Conservation (phyloP, 352 stramenopile genomes). For the Thalassiosira mediterranea region DNA sequence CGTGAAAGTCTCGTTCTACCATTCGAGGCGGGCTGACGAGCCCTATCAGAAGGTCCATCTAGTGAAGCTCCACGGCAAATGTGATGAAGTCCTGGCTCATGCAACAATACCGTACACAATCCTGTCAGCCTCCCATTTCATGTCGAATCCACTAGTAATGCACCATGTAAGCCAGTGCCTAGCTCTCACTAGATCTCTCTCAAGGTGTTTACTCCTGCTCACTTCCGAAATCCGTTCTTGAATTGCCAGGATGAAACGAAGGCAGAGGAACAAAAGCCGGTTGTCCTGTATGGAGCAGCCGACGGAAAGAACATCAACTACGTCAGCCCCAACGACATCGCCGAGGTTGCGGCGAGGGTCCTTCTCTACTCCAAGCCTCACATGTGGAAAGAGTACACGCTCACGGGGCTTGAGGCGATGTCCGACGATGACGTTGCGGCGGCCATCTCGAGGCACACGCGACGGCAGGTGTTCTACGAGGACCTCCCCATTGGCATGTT, state of each 20-base stretch:
- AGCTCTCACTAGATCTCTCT: neutral
- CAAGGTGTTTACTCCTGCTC: neutral
- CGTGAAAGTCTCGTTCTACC: conserved; percentile 59
- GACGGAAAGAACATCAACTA: conserved; percentile 49
- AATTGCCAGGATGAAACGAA: neutral
- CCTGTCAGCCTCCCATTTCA: conserved; percentile 47
- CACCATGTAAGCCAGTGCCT: conserved; percentile 20
- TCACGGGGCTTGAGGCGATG: conserved; percentile 40
- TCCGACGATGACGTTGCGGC: conserved; percentile 45
- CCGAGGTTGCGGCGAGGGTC: conserved; percentile 39
- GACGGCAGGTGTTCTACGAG: conserved; percentile 45
- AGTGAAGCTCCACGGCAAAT: conserved; percentile 36
- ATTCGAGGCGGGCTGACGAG: conserved; percentile 24
- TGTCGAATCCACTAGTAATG: conserved; percentile 51
- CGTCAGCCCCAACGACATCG: conserved; percentile 55
- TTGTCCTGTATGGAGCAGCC: conserved; percentile 37
- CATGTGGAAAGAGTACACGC: conserved; percentile 47
- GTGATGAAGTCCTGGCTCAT: conserved; percentile 28
- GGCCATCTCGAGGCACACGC: conserved; percentile 37
- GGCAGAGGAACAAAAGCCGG: conserved; percentile 22
- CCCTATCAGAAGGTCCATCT: conserved; percentile 38
- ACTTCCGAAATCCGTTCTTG: neutral
- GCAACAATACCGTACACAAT: conserved; percentile 41
- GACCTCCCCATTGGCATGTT: conserved; percentile 49
- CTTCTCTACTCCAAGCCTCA: conserved; percentile 38